Conservation (phyloP, 768 basidiomycete genomes). For the Amanita phalloides region DNA sequence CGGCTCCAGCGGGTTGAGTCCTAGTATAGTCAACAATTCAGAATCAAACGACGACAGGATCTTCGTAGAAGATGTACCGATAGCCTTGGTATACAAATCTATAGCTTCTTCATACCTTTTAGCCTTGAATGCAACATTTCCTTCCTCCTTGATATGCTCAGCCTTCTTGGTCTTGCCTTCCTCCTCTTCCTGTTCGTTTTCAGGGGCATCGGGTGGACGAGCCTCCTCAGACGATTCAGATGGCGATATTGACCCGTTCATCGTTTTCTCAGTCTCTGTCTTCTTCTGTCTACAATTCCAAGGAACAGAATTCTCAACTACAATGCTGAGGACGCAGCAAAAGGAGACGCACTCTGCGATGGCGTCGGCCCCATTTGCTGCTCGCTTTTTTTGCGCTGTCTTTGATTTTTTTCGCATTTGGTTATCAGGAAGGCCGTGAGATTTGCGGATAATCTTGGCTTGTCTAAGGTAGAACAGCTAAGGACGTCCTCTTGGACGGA, state of each 20-base stretch:
- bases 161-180: conserved; percentile 37
- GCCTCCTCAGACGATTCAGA: background rate
- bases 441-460: conserved; percentile 6
- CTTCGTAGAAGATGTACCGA: conserved; percentile 30
- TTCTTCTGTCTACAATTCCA: background rate
- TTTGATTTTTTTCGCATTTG: conserved; percentile 6
- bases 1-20: conserved; percentile 54
- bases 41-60: background rate
- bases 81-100: conserved; percentile 65
- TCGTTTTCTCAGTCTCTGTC: background rate
- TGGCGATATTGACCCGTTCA: background rate
- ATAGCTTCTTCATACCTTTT: conserved; percentile 58
- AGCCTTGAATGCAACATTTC: conserved; percentile 66
- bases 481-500: background rate
- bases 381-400: background rate
- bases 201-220: background rate
- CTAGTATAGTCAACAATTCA: conserved; percentile 17
- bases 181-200: background rate
- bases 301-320: background rate
- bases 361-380: background rate
- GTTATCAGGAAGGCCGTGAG: conserved; percentile 2
- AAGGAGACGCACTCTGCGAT: background rate
- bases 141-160: conserved; percentile 61
- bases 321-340: background rate
- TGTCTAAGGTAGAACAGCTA: background rate